phyloP scores from a whole-genome alignment of 345 rosid species.

The Eucalyptus virginea region DNA sequence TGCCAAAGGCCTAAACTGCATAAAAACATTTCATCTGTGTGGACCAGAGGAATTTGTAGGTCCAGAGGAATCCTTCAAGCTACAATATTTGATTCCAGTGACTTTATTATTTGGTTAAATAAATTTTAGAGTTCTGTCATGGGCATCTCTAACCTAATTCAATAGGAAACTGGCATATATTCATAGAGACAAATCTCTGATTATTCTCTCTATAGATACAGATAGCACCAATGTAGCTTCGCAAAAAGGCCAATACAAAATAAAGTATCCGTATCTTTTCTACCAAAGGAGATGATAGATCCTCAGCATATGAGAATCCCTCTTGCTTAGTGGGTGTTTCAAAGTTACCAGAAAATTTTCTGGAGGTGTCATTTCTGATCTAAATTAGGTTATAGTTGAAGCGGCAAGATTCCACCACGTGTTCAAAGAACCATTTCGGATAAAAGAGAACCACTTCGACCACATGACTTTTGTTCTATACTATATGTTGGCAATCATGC shows the following conservation, averaged over 20 bases:
- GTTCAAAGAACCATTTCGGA: background rate
- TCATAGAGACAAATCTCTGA: background rate
- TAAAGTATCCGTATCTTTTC: background rate
- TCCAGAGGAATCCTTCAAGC: background rate
- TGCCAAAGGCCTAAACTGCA: background rate
- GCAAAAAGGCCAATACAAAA: background rate
- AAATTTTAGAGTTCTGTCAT: background rate
- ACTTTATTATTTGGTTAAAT: background rate
- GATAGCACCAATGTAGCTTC: background rate
- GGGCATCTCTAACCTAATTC: background rate
- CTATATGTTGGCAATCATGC: background rate
- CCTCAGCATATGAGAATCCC: background rate
- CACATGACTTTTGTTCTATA: background rate
- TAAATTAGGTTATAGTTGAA: background rate
- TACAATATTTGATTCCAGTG: background rate
- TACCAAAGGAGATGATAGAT: background rate
- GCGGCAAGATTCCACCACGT: background rate
- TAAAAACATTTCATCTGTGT: background rate
- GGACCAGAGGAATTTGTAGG: background rate
- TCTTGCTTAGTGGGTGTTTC: background rate
- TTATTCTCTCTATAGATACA: background rate
- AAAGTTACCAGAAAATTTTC: background rate
- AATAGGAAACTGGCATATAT: background rate
- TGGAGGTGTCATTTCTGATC: background rate
- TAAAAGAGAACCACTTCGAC: background rate